Conservation (phyloP, 345 rosid species). For the Brassica rapa region DNA sequence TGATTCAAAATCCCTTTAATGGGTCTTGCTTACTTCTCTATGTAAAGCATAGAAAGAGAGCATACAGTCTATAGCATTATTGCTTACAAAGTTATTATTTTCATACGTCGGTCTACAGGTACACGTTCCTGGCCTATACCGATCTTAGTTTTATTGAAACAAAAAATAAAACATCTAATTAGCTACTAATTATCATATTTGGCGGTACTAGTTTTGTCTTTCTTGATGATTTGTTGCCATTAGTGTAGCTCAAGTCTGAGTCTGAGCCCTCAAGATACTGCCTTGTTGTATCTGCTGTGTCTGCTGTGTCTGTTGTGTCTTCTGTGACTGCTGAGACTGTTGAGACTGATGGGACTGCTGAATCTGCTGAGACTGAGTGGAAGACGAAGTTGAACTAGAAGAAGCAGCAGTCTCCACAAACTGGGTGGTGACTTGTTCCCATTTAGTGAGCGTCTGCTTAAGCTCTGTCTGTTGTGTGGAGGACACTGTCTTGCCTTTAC, state of each 20-base stretch:
- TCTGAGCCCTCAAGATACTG: not conserved
- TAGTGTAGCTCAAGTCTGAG: not conserved
- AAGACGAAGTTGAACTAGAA: not conserved
- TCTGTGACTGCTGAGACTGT: not conserved
- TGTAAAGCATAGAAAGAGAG: not conserved
- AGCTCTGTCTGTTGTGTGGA: slow-evolving; percentile 33
- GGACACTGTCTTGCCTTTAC: slow-evolving; percentile 7
- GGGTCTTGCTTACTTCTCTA: slow-evolving; percentile 29
- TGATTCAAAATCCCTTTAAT: slow-evolving; percentile 22
- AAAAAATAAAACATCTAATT: not conserved
- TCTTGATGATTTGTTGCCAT: not conserved
- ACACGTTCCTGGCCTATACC: slow-evolving; percentile 15
- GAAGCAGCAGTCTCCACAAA: slow-evolving; percentile 37
- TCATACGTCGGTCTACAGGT: slow-evolving; percentile 21
- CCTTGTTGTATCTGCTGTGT: not conserved
- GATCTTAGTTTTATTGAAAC: slow-evolving; percentile 28
- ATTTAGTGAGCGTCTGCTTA: slow-evolving; percentile 33
- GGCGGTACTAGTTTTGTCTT: slow-evolving; percentile 10
- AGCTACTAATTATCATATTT: slow-evolving; percentile 15
- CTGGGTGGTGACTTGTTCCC: slow-evolving; percentile 36
- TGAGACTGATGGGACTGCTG: not conserved
- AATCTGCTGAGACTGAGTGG: not conserved
- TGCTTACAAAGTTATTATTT: not conserved
- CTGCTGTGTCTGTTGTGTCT: not conserved
- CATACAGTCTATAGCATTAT: slow-evolving; percentile 16